Base-by-base conservation (phyloP, 1,284 basidiomycete genomes). In the Ustilago shanxiensis region DNA sequence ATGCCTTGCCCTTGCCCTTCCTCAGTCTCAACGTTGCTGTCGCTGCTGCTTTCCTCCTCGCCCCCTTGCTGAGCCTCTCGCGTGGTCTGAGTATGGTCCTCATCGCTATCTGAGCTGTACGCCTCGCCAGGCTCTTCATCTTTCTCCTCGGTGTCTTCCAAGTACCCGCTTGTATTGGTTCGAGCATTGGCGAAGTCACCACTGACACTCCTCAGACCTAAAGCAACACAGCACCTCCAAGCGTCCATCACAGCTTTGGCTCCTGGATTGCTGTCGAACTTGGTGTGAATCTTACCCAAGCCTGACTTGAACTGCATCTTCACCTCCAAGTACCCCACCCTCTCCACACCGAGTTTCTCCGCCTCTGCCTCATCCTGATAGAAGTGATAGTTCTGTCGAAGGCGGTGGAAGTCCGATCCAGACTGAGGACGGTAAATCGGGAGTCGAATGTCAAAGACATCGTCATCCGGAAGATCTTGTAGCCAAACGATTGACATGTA, bases 261-360 rank as follows among this genome's bases (percentile, higher is more conserved):
- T 28, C 78, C 79, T 16, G 60, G 58, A 45, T 80, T 70, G 8
- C 47, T 51, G 26, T 76, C 66, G 33, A 79, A 66, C 51, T 72
- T 67, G 22, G 68, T 63, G 44, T 80, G 79, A 24, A 77, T 59
- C 57, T 69, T 65, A 16, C 77, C 79, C 45, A 80, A 50, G 14
- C 79, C 79, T 4, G 60, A 67, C 70, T 80, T 80, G 74, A 80
- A 80, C 56, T 76, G 73, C 62, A 80, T 51, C 37, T 59, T 58
- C 22, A 78, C 69, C 10, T 65, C 22, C 26, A 80, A 47, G 13
- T 64, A 66, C 0, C 77, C 77, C 2, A 80, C 53, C 24, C 60
- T 47, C 28, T 73, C 66, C 10, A 74, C 77, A 28, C 69, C 77
- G 3, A 79, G 28, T 49, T 52, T 10, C 18, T 71, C 60, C 18